phyloP scores from a whole-genome alignment of 176 grass and related monocot species.

The Lolium multiflorum region DNA sequence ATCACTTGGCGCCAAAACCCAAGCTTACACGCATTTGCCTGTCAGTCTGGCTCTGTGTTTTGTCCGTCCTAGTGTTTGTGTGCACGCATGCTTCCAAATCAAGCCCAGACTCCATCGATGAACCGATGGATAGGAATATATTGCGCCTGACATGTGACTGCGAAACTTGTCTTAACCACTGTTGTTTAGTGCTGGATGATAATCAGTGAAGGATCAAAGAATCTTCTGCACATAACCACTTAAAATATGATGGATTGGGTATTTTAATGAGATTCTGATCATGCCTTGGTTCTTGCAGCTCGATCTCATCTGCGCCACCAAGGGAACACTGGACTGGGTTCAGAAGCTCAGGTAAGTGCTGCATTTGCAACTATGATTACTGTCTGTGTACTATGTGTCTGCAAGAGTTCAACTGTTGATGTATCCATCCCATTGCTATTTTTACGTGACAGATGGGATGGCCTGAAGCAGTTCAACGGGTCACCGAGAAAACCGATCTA shows the following conservation, averaged over 20 bases:
- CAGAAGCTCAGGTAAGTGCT: conserved; percentile 71
- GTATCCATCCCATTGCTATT: neutral
- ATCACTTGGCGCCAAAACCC: neutral
- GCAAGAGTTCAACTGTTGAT: neutral
- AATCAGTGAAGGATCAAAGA: neutral
- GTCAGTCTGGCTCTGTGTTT: neutral
- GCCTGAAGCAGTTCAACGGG: conserved; percentile 57
- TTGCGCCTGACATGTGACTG: conserved; percentile 28
- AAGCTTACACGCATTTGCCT: conserved; percentile 9
- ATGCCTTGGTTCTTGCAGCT: conserved; percentile 47
- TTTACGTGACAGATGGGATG: conserved; percentile 66
- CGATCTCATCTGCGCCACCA: conserved; percentile 89
- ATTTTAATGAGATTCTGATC: neutral
- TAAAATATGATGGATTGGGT: neutral
- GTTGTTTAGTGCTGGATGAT: conserved; percentile 6
- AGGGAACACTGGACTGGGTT: conserved; percentile 78
- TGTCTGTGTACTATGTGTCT: neutral
- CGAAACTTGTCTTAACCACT: conserved; percentile 11
- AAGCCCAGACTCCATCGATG: conserved; percentile 4
- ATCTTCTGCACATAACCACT: conserved; percentile 1
- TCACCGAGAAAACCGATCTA: conserved; percentile 56
- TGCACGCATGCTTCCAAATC: conserved; percentile 22
- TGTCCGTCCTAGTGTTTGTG: conserved; percentile 8
- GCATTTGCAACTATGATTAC: neutral
- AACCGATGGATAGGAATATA: conserved; percentile 20